A percentile compares a stretch with the other conserved stretches of the same genome.
Conservation (phyloP, 129 eudicot species). For the Heracleum sosnowskyi region DNA sequence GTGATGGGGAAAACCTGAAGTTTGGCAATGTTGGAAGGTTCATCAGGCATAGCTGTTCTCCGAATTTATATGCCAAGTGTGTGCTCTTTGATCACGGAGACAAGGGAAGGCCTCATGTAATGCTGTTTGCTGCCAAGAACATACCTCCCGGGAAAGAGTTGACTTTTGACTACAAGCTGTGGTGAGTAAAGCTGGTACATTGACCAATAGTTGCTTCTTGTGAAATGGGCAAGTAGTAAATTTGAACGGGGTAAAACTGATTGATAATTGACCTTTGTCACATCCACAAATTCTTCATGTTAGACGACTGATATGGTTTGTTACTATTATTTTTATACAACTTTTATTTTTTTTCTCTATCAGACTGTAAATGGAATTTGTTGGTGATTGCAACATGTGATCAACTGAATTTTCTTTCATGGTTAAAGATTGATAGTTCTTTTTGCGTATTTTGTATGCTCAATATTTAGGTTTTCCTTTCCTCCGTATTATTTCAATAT, state of each 20-base stretch:
- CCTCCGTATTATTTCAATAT: too few species aligned
- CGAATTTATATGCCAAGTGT: conserved; percentile 16
- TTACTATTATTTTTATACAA: too few species aligned
- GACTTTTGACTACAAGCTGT: conserved; percentile 10
- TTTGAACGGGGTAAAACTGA: neutral
- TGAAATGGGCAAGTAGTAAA: neutral
- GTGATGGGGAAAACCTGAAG: conserved; percentile 1
- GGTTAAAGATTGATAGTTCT: too few species aligned
- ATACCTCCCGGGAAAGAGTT: conserved; percentile 18
- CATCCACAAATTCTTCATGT: neutral
- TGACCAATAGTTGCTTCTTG: neutral
- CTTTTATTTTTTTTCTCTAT: too few species aligned
- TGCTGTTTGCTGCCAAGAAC: conserved; percentile 19
- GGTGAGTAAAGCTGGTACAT: neutral
- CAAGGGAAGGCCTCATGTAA: conserved; percentile 11
- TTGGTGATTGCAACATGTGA: neutral
- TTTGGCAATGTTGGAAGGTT: conserved; percentile 19
- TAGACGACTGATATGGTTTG: too few species aligned
- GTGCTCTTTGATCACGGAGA: conserved; percentile 17
- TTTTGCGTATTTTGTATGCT: too few species aligned
- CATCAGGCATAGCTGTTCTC: conserved; percentile 16
- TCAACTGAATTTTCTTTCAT: too few species aligned
- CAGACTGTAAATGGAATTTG: neutral
- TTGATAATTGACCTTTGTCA: neutral
- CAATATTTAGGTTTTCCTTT: too few species aligned